phyloP scores from a whole-genome alignment of 306 rosid species.

The Pachyrhizus erosus region DNA sequence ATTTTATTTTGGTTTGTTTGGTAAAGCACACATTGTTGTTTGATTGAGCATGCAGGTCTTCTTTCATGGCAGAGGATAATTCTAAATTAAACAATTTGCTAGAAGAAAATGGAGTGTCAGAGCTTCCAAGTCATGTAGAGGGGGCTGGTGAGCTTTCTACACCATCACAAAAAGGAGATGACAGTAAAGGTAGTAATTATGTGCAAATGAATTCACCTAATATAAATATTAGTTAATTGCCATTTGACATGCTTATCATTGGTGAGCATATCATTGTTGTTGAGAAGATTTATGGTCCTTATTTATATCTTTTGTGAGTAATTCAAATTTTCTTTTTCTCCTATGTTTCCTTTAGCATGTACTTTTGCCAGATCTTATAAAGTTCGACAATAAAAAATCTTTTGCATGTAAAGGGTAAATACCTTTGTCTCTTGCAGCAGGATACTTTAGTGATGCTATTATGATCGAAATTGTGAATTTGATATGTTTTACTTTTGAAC shows the following conservation, averaged over 20 bases:
- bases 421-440: background rate
- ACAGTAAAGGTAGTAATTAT: constrained; percentile 60
- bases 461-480: background rate
- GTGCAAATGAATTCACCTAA: background rate
- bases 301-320: background rate
- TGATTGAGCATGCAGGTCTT: constrained; percentile 33
- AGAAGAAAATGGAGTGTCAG: constrained; percentile 58
- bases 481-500: background rate
- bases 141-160: constrained; percentile 51
- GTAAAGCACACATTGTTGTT: background rate
- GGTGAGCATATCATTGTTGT: background rate
- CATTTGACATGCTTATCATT: background rate
- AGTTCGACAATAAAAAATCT: background rate
- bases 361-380: background rate
- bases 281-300: background rate
- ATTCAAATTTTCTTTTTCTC: background rate
- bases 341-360: background rate
- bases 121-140: constrained; percentile 47
- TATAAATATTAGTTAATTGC: constrained; percentile 11
- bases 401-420: background rate
- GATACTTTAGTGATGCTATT: background rate
- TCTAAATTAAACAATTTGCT: constrained; percentile 35
- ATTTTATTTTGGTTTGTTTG: background rate
- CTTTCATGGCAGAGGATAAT: constrained; percentile 64
- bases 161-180: constrained; percentile 57